phyloP scores from a whole-genome alignment of 176 grass and related monocot genomes.

The Oryza officinalis region DNA sequence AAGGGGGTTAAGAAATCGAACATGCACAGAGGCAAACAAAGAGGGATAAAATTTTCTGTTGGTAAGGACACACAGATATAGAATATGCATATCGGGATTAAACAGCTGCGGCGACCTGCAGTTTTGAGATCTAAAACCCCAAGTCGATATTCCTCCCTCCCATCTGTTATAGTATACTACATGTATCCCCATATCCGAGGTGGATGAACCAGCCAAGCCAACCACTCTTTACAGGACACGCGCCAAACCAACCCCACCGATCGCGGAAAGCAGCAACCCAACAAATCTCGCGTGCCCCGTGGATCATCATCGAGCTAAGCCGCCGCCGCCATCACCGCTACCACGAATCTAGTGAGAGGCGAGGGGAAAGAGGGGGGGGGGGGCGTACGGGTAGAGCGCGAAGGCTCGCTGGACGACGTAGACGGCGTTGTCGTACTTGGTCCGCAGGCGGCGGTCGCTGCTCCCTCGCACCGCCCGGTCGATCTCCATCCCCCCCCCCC shows the following conservation, averaged over 20 bases:
- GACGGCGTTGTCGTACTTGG: constrained; percentile 84
- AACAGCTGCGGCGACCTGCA: background rate
- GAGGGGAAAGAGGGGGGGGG: background rate
- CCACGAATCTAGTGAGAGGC: background rate
- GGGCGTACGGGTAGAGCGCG: constrained; percentile 81
- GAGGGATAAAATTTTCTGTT: background rate
- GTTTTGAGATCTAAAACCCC: constrained; percentile 29
- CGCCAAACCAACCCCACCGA: background rate
- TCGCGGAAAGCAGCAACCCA: background rate
- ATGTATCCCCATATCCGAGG: background rate
- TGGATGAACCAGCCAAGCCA: constrained; percentile 5
- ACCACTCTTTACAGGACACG: background rate
- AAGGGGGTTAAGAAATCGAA: background rate
- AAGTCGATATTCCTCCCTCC: background rate
- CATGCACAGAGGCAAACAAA: background rate
- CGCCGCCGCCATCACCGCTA: background rate
- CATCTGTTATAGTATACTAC: background rate
- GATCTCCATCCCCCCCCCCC: constrained; percentile 73
- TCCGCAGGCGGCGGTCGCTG: constrained; percentile 75
- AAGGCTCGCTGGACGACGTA: constrained; percentile 97
- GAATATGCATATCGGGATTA: background rate
- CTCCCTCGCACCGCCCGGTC: constrained; percentile 71
- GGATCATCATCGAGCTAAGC: background rate
- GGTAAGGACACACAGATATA: background rate
- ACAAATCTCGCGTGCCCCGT: constrained; percentile 16